Conservation (phyloP, 305 asterid genomes). For the Fraxinus greggii region DNA sequence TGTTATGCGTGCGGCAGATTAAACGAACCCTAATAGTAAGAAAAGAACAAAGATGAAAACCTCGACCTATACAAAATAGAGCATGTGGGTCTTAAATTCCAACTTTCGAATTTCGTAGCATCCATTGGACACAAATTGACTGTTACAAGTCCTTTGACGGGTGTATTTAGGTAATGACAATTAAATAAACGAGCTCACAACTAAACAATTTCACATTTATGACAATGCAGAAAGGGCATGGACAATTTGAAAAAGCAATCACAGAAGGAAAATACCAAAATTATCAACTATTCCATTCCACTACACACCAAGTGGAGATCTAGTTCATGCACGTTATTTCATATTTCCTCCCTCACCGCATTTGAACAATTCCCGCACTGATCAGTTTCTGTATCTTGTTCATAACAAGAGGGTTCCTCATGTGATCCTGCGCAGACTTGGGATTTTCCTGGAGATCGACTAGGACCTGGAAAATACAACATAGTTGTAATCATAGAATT, state of each 20-base stretch:
- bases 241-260: neutral
- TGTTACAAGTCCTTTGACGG: neutral
- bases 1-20: too few relatives aligned
- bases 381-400: slow-evolving; percentile 77
- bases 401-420: slow-evolving; percentile 81
- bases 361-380: slow-evolving; percentile 81
- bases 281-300: neutral
- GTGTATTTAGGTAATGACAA: neutral
- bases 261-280: neutral
- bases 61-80: neutral
- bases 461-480: slow-evolving; percentile 46
- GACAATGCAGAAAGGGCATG: neutral
- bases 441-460: slow-evolving; percentile 81
- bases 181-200: neutral
- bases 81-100: neutral
- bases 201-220: neutral
- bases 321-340: neutral
- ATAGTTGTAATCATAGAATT: neutral
- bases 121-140: neutral
- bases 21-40: neutral
- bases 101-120: neutral
- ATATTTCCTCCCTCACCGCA: slow-evolving; percentile 29
- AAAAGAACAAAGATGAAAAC: neutral
- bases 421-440: slow-evolving; percentile 68
- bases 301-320: neutral